phyloP scores from a whole-genome alignment of 148 eudicot species.

The Rhododendron henanense region DNA sequence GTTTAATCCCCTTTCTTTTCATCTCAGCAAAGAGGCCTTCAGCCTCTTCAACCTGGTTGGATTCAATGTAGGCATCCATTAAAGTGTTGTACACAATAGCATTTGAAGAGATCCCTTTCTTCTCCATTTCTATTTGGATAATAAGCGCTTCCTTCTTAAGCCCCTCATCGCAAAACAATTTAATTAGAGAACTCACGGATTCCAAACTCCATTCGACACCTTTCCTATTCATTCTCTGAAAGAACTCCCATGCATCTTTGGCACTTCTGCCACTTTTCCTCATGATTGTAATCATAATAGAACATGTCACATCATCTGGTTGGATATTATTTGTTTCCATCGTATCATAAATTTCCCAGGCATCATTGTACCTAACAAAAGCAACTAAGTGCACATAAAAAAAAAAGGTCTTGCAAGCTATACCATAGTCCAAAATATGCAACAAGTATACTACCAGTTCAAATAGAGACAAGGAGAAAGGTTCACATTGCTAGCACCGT shows the following conservation, averaged over 20 bases:
- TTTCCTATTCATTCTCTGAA: slow-evolving; percentile 66
- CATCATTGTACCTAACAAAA: slow-evolving; percentile 65
- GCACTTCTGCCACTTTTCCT: slow-evolving; percentile 74
- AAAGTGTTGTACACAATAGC: slow-evolving; percentile 72
- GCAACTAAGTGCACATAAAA: slow-evolving; percentile 17
- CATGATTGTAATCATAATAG: slow-evolving; percentile 81
- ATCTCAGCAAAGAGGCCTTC: slow-evolving; percentile 90
- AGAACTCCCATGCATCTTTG: slow-evolving; percentile 84
- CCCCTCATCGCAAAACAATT: slow-evolving; percentile 87
- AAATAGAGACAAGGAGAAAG: background rate
- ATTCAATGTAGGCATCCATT: slow-evolving; percentile 71
- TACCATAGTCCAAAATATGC: background rate
- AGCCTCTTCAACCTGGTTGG: slow-evolving; percentile 77
- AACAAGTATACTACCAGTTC: background rate
- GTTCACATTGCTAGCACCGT: background rate
- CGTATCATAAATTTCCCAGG: slow-evolving; percentile 61
- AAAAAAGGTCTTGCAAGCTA: slow-evolving; percentile 2
- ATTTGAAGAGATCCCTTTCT: slow-evolving; percentile 76
- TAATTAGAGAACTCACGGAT: slow-evolving; percentile 68
- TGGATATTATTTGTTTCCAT: slow-evolving; percentile 66
- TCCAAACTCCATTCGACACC: slow-evolving; percentile 83
- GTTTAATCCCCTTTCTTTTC: slow-evolving; percentile 62
- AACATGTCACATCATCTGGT: slow-evolving; percentile 87
- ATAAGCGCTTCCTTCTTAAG: slow-evolving; percentile 82
- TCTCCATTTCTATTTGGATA: slow-evolving; percentile 87